phyloP scores from a whole-genome alignment of 2,329 filamentous ascomycete species.

The Monilinia vaccinii-corymbosi region DNA sequence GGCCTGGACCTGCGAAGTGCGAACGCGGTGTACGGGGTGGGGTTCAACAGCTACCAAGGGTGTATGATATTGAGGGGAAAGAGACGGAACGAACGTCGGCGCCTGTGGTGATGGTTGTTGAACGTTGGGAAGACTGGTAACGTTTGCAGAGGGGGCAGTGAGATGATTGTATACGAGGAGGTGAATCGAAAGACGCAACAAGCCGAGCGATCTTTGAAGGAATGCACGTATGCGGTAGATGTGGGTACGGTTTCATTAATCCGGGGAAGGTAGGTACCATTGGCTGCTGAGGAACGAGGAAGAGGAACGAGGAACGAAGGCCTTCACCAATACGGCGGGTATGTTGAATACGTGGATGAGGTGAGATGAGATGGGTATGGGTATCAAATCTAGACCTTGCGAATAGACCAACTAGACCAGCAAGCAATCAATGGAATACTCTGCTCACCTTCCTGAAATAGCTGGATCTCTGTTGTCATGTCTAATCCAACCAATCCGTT shows the following conservation, averaged over 20 bases:
- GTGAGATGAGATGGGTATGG: no score
- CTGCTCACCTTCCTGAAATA: no score
- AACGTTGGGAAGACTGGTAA: background rate
- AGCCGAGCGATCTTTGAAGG: background rate
- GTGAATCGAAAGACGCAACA: background rate
- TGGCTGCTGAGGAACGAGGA: constrained; percentile 11
- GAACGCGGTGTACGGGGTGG: constrained; percentile 9
- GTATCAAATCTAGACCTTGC: no score
- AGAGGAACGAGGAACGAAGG: background rate
- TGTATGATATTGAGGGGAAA: background rate
- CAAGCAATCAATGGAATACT: no score
- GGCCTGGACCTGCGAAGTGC: background rate
- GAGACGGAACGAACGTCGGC: constrained; percentile 1
- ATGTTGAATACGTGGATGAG: background rate
- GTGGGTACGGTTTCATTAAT: constrained; percentile 22
- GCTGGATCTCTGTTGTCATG: no score
- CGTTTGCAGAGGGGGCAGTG: background rate
- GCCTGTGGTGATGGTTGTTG: background rate
- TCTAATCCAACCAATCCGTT: no score
- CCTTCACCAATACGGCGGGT: background rate
- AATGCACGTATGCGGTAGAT: background rate
- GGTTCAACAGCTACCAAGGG: constrained; percentile 9
- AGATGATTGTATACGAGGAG: background rate
- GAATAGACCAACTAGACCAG: no score
- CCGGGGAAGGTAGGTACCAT: constrained; percentile 24